Evolutionary conservation across 352 stramenopile species (phyloP).

Genomic region (Globisporangium barbulae): DNA sequence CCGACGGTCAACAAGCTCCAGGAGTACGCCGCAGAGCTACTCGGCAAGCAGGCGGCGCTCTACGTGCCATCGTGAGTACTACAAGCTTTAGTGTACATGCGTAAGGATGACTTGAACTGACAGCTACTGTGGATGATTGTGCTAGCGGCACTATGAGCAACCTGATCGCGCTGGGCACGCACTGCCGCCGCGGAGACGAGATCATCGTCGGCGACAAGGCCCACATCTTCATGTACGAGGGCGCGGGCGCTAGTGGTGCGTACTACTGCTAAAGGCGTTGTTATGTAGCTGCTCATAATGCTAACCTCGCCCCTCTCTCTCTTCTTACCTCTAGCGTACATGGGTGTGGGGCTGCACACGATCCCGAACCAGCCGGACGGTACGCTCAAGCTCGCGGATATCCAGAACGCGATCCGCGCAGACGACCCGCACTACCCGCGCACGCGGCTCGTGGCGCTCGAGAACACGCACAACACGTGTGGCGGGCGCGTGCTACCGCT

Average conservation of each 20-base stretch:
- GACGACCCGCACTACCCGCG: constrained; percentile 81
- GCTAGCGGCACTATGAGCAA: constrained; percentile 96
- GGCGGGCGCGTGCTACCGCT: constrained; percentile 89
- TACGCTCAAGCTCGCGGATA: constrained; percentile 78
- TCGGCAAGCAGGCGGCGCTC: constrained; percentile 94
- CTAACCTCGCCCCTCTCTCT: not conserved
- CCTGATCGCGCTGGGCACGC: constrained; percentile 91
- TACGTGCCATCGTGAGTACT: constrained; percentile 91
- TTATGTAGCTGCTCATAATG: not conserved
- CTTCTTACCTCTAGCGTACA: constrained; percentile 49
- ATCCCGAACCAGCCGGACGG: constrained; percentile 85
- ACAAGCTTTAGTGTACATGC: not conserved
- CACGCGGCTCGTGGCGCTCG: constrained; percentile 91
- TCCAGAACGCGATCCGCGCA: constrained; percentile 71
- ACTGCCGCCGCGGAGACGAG: constrained; percentile 92
- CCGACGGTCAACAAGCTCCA: constrained; percentile 94
- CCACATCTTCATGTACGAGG: constrained; percentile 98
- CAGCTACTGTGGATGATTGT: not conserved
- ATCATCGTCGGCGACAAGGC: constrained; percentile 94
- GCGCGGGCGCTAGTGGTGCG: constrained; percentile 80
- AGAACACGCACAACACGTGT: constrained; percentile 98
- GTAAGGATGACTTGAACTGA: not conserved
- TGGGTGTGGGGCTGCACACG: constrained; percentile 89
- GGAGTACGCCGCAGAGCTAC: constrained; percentile 85
- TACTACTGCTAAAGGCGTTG: not conserved